Conservation (phyloP, 768 basidiomycete genomes). For the Pisolithus sp. region DNA sequence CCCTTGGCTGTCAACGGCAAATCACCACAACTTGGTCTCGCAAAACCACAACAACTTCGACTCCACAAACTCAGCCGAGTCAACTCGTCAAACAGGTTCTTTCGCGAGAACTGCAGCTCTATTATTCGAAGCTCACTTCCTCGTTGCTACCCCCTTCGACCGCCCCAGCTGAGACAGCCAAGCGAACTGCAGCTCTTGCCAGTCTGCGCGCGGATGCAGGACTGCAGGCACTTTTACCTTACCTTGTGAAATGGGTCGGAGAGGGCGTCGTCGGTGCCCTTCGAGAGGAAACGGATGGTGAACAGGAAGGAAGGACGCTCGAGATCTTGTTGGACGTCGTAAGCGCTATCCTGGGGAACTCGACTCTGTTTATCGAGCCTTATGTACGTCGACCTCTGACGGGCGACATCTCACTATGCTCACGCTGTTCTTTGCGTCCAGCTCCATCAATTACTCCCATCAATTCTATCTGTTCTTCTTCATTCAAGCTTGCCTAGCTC, state of each 20-base stretch:
- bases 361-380: slow-evolving; percentile 89
- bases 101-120: slow-evolving; percentile 89
- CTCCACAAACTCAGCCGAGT: slow-evolving; percentile 53
- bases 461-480: slow-evolving; percentile 85
- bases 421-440: slow-evolving; percentile 24
- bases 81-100: slow-evolving; percentile 88
- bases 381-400: slow-evolving; percentile 59
- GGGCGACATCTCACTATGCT: neutral
- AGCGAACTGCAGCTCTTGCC: slow-evolving; percentile 84
- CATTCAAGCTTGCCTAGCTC: slow-evolving; percentile 76
- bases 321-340: slow-evolving; percentile 83
- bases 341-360: slow-evolving; percentile 78
- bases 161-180: slow-evolving; percentile 47
- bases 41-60: slow-evolving; percentile 23
- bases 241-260: slow-evolving; percentile 91
- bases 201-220: slow-evolving; percentile 88
- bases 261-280: slow-evolving; percentile 75
- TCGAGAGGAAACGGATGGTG: slow-evolving; percentile 41
- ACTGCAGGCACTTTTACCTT: slow-evolving; percentile 84
- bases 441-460: slow-evolving; percentile 94
- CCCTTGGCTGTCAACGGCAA: slow-evolving; percentile 21
- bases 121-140: slow-evolving; percentile 86
- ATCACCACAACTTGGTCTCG: slow-evolving; percentile 18
- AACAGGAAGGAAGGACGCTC: slow-evolving; percentile 63
- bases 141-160: slow-evolving; percentile 63